A percentile compares a stretch with the other conserved stretches of the same genome.
These are phyloP conservation scores for Starmerella davenportii DNA, from an alignment of 805 yeast genomes.

Conservation along the genomic window DNA sequence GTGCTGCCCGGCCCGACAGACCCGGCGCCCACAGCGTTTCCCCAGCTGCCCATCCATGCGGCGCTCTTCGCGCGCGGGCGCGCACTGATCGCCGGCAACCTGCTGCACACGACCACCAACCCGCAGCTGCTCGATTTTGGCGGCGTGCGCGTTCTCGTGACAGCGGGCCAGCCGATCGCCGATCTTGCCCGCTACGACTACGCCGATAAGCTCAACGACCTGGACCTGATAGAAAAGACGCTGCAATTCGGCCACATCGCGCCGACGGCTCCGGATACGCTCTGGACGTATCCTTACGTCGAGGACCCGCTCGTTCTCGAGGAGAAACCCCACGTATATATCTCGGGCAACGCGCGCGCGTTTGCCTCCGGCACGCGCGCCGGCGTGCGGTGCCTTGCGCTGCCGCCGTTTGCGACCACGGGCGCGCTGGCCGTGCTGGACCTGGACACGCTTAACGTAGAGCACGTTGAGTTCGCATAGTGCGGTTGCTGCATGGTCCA, in stretches of 20 bases:
- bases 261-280: constrained; percentile 93
- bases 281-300: constrained; percentile 72
- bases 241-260: constrained; percentile 70
- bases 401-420: constrained; percentile 54
- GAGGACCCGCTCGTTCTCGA: constrained; percentile 67
- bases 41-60: constrained; percentile 78
- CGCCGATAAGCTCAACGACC: constrained; percentile 17
- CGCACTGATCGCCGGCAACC: constrained; percentile 25
- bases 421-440: constrained; percentile 51
- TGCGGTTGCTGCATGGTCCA: too few species aligned
- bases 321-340: constrained; percentile 71
- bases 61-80: constrained; percentile 42
- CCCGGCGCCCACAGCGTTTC: constrained; percentile 67
- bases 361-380: constrained; percentile 25
- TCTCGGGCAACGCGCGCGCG: constrained; percentile 65
- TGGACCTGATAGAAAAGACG: constrained; percentile 46
- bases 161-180: constrained; percentile 68
- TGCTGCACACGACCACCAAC: constrained; percentile 35
- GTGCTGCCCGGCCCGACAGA: constrained; percentile 74
- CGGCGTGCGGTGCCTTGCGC: constrained; percentile 36
- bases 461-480: constrained; percentile 21
- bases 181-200: constrained; percentile 53
- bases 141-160: constrained; percentile 43
- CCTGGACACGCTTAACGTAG: constrained; percentile 36
- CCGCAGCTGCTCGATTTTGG: constrained; percentile 42